phyloP scores from a whole-genome alignment of 345 rosid species.

The Microthlaspi erraticum region DNA sequence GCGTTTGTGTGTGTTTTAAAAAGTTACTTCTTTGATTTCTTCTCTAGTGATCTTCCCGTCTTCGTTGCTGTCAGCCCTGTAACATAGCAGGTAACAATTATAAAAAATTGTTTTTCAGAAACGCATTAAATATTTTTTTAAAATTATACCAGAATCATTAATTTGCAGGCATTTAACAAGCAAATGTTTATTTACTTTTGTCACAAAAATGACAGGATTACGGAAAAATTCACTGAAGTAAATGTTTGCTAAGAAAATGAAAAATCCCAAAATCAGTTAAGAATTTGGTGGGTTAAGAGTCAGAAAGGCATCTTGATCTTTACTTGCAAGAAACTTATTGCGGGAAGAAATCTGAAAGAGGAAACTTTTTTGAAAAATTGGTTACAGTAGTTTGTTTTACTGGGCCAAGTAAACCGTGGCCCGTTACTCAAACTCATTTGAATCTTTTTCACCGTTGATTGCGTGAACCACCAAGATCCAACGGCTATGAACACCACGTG shows the following conservation, averaged over 20 bases:
- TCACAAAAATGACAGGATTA: background rate
- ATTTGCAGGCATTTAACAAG: background rate
- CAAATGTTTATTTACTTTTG: background rate
- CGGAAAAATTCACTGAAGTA: background rate
- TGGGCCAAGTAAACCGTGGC: constrained; percentile 38
- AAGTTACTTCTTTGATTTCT: constrained; percentile 83
- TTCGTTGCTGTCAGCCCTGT: constrained; percentile 92
- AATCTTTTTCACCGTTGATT: constrained; percentile 24
- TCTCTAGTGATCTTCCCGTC: constrained; percentile 84
- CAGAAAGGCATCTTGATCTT: background rate
- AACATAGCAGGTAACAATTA: constrained; percentile 14
- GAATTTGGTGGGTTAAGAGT: constrained; percentile 9
- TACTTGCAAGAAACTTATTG: constrained; percentile 34
- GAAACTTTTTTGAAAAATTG: background rate
- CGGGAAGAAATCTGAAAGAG: constrained; percentile 23
- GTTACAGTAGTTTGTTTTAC: background rate
- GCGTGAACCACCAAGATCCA: constrained; percentile 42
- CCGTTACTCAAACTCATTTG: constrained; percentile 18
- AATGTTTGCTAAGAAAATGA: background rate
- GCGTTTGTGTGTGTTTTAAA: background rate
- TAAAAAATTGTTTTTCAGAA: background rate
- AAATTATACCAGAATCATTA: background rate
- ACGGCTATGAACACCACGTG: constrained; percentile 40
- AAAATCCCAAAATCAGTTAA: background rate
- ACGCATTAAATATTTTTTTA: background rate